These are phyloP conservation scores for Fagopyrum esculentum DNA, from an alignment of 148 eudicot species.

Conservation along the genomic window DNA sequence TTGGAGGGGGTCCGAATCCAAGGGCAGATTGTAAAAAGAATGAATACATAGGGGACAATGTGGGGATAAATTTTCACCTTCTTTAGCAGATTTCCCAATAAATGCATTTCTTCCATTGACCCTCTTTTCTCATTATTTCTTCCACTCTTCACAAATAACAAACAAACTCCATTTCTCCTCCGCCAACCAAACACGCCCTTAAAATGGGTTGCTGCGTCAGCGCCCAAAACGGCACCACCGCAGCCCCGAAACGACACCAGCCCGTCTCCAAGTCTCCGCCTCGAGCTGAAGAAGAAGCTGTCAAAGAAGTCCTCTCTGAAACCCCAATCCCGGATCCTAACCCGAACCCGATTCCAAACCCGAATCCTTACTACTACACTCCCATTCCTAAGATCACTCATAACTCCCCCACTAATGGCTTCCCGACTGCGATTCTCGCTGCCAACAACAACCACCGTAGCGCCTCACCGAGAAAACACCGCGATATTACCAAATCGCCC, in stretches of 20 bases:
- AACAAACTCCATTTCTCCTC: not conserved
- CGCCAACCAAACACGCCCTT: not conserved
- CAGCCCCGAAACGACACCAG: not conserved
- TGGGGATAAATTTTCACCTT: not conserved
- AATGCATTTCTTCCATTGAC: conserved; percentile 7
- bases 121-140: not conserved
- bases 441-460: not conserved
- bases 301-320: conserved; percentile 73
- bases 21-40: not conserved
- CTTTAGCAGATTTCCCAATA: conserved; percentile 8
- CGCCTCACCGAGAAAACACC: conserved; percentile 1
- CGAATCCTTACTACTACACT: conserved; percentile 10
- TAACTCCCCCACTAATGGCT: not conserved
- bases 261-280: conserved; percentile 32
- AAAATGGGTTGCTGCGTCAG: conserved; percentile 67
- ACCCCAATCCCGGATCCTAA: conserved; percentile 29
- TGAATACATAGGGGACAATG: not conserved
- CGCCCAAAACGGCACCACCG: conserved; percentile 10
- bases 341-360: not conserved
- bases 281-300: conserved; percentile 48
- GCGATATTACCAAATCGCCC: not conserved
- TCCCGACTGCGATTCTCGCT: not conserved
- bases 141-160: not conserved
- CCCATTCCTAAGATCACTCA: conserved; percentile 12
- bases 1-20: conserved; percentile 1